phyloP scores from a whole-genome alignment of 129 eudicot species.

The Saposhnikovia divaricata region DNA sequence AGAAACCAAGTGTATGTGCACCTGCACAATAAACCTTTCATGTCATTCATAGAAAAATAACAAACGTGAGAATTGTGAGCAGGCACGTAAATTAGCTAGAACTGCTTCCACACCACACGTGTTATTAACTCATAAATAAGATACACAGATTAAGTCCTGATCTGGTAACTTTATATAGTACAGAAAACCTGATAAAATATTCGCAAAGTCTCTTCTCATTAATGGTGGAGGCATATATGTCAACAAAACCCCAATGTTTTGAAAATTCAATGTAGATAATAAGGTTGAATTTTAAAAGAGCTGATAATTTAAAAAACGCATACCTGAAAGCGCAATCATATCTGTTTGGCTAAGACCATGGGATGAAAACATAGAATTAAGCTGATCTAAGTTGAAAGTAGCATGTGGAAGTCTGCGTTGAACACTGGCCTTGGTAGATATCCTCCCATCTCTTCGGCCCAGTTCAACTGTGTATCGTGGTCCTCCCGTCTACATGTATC shows the following conservation, averaged over 20 bases:
- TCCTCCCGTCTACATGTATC: slow-evolving; percentile 60
- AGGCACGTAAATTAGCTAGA: neutral
- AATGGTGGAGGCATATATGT: no score
- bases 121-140: neutral
- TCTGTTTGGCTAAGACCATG: slow-evolving; percentile 68
- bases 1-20: slow-evolving; percentile 88
- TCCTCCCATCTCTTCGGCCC: slow-evolving; percentile 80
- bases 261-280: neutral
- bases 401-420: slow-evolving; percentile 48
- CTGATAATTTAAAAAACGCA: neutral
- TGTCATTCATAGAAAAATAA: neutral
- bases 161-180: no score
- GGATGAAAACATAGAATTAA: slow-evolving; percentile 40
- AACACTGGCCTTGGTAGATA: slow-evolving; percentile 57
- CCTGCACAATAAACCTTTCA: slow-evolving; percentile 24
- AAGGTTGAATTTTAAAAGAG: neutral
- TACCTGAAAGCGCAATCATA: slow-evolving; percentile 88
- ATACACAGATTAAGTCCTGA: no score
- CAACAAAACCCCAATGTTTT: no score
- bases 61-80: neutral
- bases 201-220: no score
- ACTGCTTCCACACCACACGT: no score
- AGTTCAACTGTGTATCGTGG: slow-evolving; percentile 60
- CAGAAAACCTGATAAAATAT: no score
- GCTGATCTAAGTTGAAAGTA: slow-evolving; percentile 49